Base-by-base conservation (phyloP, 2,329 filamentous ascomycete species). In the Aspergillus udagawae region DNA sequence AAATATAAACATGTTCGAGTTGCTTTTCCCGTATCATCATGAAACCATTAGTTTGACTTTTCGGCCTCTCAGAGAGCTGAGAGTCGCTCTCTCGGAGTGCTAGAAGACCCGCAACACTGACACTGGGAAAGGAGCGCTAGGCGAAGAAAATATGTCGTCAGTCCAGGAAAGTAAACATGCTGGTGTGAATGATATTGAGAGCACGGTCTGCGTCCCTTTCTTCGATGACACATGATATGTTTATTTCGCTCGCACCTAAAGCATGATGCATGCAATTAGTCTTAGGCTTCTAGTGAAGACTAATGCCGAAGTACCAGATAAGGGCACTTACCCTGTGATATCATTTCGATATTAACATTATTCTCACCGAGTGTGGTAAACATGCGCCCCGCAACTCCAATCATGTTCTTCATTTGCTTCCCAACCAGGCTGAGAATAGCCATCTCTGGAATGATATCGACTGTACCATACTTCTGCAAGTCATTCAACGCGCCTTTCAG, bases 261-360 rank as follows among this genome's bases (percentile, higher is more conserved):
- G 53, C 54, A 52, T 52, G 55, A 42, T 60, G 59, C 44, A 61
- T 50, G 27, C 25, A 45, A 53, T 65, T 53, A 65, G 63, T 41
- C 45, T 25, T n/a, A 59, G 17, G 23, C 29, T 48, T 38, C 32
- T 17, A 38, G 7, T 38, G 32, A 59, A 49, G 42, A 49, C 52
- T 48, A 52, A 41, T 51, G 25, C 47, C 49, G 35, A n/a, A 14
- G 48, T 51, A 54, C 23, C 50, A 23, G 41, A 23, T 52, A 53
- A 56, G 48, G 52, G n/a, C 21, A 65, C 81, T 69, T 81, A 93
- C 94, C 94, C 79, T 99, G 94, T 25, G 91, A 96, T 65, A 99
- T 99, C 94, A 99, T 99, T 78, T 99, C 94, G 66, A 99, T 91
- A 73, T 99, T 99, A 70, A 99, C 87, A 67, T 90, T 90, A 73